A percentile compares a stretch with the other conserved stretches of the same genome.
phyloP scores from a whole-genome alignment of 169 alveolate species.

The Eimeria mitis region DNA sequence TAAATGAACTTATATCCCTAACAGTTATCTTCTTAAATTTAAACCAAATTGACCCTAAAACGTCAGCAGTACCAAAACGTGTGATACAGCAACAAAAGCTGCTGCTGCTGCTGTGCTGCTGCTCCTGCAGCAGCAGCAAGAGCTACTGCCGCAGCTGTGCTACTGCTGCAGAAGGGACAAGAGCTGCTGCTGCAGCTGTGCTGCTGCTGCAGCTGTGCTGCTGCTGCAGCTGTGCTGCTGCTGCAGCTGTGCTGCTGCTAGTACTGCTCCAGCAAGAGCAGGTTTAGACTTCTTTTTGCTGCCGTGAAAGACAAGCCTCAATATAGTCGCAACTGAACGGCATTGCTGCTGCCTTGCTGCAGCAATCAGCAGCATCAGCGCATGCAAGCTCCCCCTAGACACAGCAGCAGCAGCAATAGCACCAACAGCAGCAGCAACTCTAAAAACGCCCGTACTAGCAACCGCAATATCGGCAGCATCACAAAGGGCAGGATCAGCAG shows the following conservation, averaged over 20 bases:
- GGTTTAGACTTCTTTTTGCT: not conserved
- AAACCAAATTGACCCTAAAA: too few species aligned
- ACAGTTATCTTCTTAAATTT: too few species aligned
- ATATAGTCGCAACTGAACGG: not conserved
- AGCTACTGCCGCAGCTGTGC: not conserved
- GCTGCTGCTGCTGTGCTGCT: not conserved
- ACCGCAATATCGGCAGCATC: conserved; percentile 2
- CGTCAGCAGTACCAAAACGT: too few species aligned
- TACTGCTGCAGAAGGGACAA: not conserved
- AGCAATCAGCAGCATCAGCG: conserved; percentile 19
- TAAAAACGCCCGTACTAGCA: not conserved
- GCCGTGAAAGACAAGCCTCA: not conserved
- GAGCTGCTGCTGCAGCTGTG: not conserved
- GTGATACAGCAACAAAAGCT: too few species aligned
- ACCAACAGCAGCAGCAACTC: conserved; percentile 8
- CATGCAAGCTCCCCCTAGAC: not conserved
- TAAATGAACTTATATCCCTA: too few species aligned
- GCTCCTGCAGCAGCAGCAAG: not conserved
- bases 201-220: not conserved
- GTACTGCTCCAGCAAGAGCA: not conserved
- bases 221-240: not conserved
- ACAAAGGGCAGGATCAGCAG: not conserved
- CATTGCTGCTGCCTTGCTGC: conserved; percentile 5
- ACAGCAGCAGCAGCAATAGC: conserved; percentile 21
- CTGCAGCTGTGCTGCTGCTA: conserved; percentile 37